These are phyloP conservation scores for Pholiota adiposa DNA, from an alignment of 1,284 basidiomycete species.

Conservation along the genomic window DNA sequence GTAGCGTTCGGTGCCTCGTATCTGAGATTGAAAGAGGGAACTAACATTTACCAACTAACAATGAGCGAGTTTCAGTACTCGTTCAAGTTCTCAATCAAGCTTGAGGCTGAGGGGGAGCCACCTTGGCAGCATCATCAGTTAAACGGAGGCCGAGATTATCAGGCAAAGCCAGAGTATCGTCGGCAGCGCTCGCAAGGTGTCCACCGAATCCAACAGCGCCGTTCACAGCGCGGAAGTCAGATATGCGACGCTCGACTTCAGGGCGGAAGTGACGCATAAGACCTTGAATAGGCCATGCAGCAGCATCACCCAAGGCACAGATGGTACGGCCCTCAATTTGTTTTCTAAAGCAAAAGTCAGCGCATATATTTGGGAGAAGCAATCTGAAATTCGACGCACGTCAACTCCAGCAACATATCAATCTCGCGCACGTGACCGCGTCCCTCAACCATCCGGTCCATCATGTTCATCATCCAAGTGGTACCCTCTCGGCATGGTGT, in stretches of 20 bases:
- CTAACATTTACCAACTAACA: neutral
- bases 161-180: constrained; percentile 77
- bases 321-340: constrained; percentile 97
- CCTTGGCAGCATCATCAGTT: constrained; percentile 15
- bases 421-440: constrained; percentile 92
- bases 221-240: constrained; percentile 76
- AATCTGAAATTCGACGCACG: constrained; percentile 50
- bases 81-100: neutral
- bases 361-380: constrained; percentile 14
- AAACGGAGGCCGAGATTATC: constrained; percentile 75
- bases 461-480: constrained; percentile 99
- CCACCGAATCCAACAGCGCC: constrained; percentile 94
- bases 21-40: neutral
- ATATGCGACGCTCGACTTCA: constrained; percentile 88
- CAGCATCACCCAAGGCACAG: constrained; percentile 95
- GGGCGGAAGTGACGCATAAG: constrained; percentile 97
- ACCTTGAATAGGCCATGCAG: constrained; percentile 98
- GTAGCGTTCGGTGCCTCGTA: neutral
- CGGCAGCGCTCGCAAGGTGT: constrained; percentile 69
- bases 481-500: constrained; percentile 97
- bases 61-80: neutral
- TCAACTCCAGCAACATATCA: constrained; percentile 94
- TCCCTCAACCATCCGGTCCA: constrained; percentile 91
- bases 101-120: constrained; percentile 9
- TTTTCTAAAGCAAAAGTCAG: constrained; percentile 59